phyloP scores from a whole-genome alignment of 345 rosid genomes.

The Populus simonii region DNA sequence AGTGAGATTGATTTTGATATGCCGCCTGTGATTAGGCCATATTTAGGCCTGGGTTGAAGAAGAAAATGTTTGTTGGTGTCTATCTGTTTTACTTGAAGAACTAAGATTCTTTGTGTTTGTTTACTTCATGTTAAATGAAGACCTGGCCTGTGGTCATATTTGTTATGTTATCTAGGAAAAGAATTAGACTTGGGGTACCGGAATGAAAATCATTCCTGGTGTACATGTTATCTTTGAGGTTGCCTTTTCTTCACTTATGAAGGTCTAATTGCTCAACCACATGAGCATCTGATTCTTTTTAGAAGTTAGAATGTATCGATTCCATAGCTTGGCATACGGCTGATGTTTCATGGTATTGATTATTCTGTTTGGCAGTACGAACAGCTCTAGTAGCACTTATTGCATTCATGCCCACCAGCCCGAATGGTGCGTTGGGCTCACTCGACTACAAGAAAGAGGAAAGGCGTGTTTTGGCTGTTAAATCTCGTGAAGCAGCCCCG shows the following conservation, averaged over 20 bases:
- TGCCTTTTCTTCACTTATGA: not conserved
- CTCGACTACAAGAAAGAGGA: constrained; percentile 91
- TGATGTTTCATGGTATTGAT: constrained; percentile 9
- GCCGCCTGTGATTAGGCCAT: not conserved
- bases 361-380: constrained; percentile 56
- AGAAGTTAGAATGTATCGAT: not conserved
- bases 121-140: not conserved
- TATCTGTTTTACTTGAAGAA: not conserved
- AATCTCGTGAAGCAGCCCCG: constrained; percentile 87
- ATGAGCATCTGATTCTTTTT: not conserved
- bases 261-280: not conserved
- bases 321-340: not conserved
- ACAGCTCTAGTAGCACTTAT: constrained; percentile 91
- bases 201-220: not conserved
- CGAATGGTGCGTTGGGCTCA: constrained; percentile 92
- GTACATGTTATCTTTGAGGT: not conserved
- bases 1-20: not conserved
- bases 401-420: constrained; percentile 95
- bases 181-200: not conserved
- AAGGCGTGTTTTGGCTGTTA: constrained; percentile 68
- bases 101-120: not conserved
- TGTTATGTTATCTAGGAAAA: not conserved
- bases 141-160: not conserved
- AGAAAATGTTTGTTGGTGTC: not conserved
- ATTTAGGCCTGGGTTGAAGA: not conserved